These are phyloP conservation scores for Pelargonium citronellum DNA, from an alignment of 441 rosid species.

Conservation along the genomic window DNA sequence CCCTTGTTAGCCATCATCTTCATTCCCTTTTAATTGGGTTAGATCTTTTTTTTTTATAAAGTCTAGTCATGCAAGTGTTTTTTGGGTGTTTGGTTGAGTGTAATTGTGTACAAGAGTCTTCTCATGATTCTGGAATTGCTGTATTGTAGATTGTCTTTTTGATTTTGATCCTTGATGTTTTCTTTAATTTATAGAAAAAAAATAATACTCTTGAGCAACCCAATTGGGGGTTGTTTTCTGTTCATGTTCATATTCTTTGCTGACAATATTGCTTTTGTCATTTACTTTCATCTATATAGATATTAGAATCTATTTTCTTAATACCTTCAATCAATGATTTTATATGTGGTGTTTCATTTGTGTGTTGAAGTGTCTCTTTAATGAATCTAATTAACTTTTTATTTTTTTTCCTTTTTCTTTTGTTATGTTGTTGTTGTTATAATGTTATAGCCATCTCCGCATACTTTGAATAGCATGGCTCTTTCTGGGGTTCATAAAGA, in stretches of 20 bases:
- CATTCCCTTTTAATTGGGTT: slow-evolving; percentile 18
- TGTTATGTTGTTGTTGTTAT: slow-evolving; percentile 15
- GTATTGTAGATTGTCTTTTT: not conserved
- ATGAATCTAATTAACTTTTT: too few relatives aligned
- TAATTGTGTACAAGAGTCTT: not conserved
- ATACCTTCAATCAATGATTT: not conserved
- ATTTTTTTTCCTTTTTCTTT: not conserved
- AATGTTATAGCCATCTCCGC: slow-evolving; percentile 6
- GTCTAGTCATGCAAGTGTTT: slow-evolving; percentile 17
- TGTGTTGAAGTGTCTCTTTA: not conserved
- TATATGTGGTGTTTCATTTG: slow-evolving; percentile 6
- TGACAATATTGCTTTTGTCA: not conserved
- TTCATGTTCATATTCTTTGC: not conserved
- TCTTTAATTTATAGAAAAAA: not conserved
- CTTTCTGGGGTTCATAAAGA: slow-evolving; percentile 43
- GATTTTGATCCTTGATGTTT: not conserved
- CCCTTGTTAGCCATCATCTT: slow-evolving; percentile 15
- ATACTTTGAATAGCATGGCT: slow-evolving; percentile 39
- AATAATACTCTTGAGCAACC: not conserved
- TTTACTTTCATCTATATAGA: not conserved
- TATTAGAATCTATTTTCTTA: not conserved
- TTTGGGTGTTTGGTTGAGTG: slow-evolving; percentile 4
- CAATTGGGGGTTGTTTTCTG: not conserved
- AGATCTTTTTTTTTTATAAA: slow-evolving; percentile 15
- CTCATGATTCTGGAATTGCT: not conserved